Evolutionary conservation across 2,329 filamentous ascomycete genomes (phyloP), one percentile per base, ranked within the genome.

Genomic region (Exserohilum rostratum): DNA sequence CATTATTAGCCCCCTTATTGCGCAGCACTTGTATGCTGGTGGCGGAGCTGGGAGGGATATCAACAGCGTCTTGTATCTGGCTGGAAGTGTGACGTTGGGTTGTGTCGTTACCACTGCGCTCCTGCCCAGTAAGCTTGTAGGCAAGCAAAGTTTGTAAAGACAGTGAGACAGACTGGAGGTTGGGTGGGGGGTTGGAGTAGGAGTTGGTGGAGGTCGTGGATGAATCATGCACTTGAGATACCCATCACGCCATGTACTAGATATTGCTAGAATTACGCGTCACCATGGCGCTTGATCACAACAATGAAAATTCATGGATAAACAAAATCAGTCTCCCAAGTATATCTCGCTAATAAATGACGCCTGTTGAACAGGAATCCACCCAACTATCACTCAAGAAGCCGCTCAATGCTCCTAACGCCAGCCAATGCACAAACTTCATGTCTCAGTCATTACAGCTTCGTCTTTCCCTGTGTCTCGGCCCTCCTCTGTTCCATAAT

Each of bases 1-100:
- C 9, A 86, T 87, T 39, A 78, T 86, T 13, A 83, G 81, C 33
- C 84, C 84, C 0, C 63, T 86, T 33, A 83, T 84, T 48, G 83
- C 82, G 4, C 79, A 83, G 58, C 73, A 80, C n/a, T 66, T 71
- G 54, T 71, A 65, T 61, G 69, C 71, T 7, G 66, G 47, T 12
- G 67, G 61, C 42, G 61, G 35, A 2, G 61, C 62, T 0, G 60
- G 68, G 6, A 73, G 78, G 0, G 73, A 78, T 34, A 66, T 81
- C 5, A 83, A 85, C 53, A 76, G 74, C 4, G 81, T 85, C 0
- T 53, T 86, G 49, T 86, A 85, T 60, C 66, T 86, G 18, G 84
- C 84, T 5, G 83, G 83, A 3, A 80, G 82, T 1, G 78, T 84
- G 3, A 82, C 80, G 29, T 58, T 85, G 29, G 81, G 81, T 0